These are phyloP conservation scores for Teratosphaeria destructans DNA, from an alignment of 2,329 filamentous ascomycete species.

Conservation along the genomic window DNA sequence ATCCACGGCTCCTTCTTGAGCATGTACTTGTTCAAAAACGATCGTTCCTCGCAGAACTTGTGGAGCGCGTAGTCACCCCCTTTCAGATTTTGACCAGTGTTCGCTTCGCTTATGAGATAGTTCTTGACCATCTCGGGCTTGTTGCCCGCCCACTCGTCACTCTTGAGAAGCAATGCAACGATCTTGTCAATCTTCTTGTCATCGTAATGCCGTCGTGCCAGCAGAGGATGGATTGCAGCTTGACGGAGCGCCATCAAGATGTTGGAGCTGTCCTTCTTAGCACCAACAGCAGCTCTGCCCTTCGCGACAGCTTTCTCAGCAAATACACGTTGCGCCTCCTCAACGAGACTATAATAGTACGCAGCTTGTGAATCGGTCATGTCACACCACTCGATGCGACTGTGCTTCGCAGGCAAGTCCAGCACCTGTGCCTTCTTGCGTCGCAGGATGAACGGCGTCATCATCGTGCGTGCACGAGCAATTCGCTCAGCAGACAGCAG, in stretches of 20 bases:
- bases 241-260: slow-evolving; percentile 81
- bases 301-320: slow-evolving; percentile 41
- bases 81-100: slow-evolving; percentile 51
- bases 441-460: slow-evolving; percentile 89
- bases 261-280: slow-evolving; percentile 35
- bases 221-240: slow-evolving; percentile 79
- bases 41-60: slow-evolving; percentile 45
- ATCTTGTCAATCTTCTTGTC: slow-evolving; percentile 68
- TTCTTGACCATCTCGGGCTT: slow-evolving; percentile 34
- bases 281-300: slow-evolving; percentile 28
- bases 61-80: slow-evolving; percentile 66
- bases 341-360: slow-evolving; percentile 63
- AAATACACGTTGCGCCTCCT: slow-evolving; percentile 49
- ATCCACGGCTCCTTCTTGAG: slow-evolving; percentile 55
- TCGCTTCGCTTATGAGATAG: slow-evolving; percentile 60
- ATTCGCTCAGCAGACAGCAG: slow-evolving; percentile 82
- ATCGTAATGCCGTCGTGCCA: slow-evolving; percentile 73
- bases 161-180: slow-evolving; percentile 24
- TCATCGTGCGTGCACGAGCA: slow-evolving; percentile 74
- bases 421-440: slow-evolving; percentile 82
- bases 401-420: slow-evolving; percentile 71
- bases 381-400: slow-evolving; percentile 68
- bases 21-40: slow-evolving; percentile 44
- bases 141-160: slow-evolving; percentile 24
- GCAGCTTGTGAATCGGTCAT: slow-evolving; percentile 61